Conservation (phyloP, 768 basidiomycete species). For the Boletus sensibilis region DNA sequence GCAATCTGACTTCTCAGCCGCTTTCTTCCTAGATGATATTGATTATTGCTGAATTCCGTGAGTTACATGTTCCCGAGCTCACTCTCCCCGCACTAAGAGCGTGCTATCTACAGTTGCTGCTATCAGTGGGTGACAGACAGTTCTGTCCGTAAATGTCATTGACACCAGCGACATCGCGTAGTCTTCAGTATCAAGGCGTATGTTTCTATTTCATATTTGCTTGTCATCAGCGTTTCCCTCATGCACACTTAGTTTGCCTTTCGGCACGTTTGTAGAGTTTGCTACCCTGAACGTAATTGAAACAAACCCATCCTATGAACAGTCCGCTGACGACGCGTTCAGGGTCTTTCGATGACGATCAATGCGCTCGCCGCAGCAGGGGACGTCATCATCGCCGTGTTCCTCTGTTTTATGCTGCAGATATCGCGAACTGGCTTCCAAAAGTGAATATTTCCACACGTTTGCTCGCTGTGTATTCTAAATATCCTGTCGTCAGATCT, state of each 20-base stretch:
- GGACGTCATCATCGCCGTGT: conserved; percentile 49
- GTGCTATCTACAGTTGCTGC: conserved; percentile 24
- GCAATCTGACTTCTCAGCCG: background rate
- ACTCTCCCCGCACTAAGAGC: conserved; percentile 2
- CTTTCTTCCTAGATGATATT: conserved; percentile 22
- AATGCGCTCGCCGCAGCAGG: conserved; percentile 48
- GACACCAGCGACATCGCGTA: conserved; percentile 14
- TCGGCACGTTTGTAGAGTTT: conserved; percentile 44
- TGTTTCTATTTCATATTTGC: conserved; percentile 9
- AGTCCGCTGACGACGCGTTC: background rate
- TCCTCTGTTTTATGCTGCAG: conserved; percentile 47
- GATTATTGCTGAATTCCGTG: conserved; percentile 41
- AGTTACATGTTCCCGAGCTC: background rate
- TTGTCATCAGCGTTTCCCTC: background rate
- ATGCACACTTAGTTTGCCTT: conserved; percentile 35
- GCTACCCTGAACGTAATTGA: conserved; percentile 40
- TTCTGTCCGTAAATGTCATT: background rate
- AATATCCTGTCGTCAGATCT: conserved; percentile 26
- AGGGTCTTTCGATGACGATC: conserved; percentile 46
- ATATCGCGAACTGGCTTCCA: conserved; percentile 51
- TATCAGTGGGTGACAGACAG: conserved; percentile 28
- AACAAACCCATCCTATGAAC: background rate
- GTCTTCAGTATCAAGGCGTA: conserved; percentile 39
- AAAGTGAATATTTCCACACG: conserved; percentile 25
- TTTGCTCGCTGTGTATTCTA: background rate